Conservation (phyloP, 2,329 filamentous ascomycete species). For the Neospermospora avenae region DNA sequence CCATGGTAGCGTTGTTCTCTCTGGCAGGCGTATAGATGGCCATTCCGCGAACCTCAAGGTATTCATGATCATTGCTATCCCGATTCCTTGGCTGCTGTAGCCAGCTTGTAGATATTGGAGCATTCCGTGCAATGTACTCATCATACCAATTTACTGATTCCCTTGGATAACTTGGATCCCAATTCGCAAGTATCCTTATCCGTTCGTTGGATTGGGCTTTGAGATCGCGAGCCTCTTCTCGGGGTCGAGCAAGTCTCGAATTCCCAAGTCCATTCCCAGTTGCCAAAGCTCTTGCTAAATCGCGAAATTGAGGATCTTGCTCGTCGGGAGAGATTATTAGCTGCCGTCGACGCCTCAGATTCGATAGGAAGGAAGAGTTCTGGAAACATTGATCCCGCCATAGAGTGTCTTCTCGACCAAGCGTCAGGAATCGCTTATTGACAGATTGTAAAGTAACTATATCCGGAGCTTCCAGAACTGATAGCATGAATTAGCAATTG, state of each 20-base stretch:
- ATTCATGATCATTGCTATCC: slow-evolving; percentile 42
- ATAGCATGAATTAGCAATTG: slow-evolving; percentile 6
- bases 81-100: slow-evolving; percentile 57
- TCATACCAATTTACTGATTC: slow-evolving; percentile 82
- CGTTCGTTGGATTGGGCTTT: slow-evolving; percentile 38
- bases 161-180: slow-evolving; percentile 73
- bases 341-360: slow-evolving; percentile 52
- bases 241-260: slow-evolving; percentile 25
- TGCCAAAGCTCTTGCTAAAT: slow-evolving; percentile 30
- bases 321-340: slow-evolving; percentile 38
- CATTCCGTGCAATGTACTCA: slow-evolving; percentile 82
- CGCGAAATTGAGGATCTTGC: slow-evolving; percentile 41
- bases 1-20: slow-evolving; percentile 52
- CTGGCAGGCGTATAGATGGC: slow-evolving; percentile 60
- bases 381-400: slow-evolving; percentile 77
- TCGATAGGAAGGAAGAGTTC: slow-evolving; percentile 61
- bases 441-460: slow-evolving; percentile 67
- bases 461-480: slow-evolving; percentile 62
- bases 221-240: slow-evolving; percentile 24
- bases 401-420: slow-evolving; percentile 70
- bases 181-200: slow-evolving; percentile 66
- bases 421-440: slow-evolving; percentile 59
- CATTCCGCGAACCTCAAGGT: slow-evolving; percentile 69
- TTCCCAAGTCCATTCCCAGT: slow-evolving; percentile 30
- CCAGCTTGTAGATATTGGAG: slow-evolving; percentile 72